Conservation (phyloP, 495 filamentous ascomycete genomes). For the Penicillium lagena region DNA sequence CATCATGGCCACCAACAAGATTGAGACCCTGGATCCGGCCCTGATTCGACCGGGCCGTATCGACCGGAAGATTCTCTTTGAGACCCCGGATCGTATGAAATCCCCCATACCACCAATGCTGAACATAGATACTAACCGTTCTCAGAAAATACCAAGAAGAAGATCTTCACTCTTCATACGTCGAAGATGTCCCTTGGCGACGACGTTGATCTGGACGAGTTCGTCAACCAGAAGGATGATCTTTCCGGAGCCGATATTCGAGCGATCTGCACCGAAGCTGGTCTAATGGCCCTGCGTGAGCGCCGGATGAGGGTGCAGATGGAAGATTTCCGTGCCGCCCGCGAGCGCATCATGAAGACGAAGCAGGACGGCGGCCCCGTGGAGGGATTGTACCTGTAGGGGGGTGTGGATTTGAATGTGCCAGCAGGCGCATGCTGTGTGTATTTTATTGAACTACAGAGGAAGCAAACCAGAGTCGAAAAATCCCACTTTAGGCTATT, state of each 20-base stretch:
- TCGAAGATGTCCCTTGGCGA: conserved; percentile 96
- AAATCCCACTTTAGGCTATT: not conserved
- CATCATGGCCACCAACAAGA: conserved; percentile 99
- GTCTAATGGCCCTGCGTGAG: conserved; percentile 90
- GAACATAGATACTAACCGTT: conserved; percentile 20
- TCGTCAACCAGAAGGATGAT: conserved; percentile 98
- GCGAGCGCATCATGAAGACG: conserved; percentile 94
- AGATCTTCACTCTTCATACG: conserved; percentile 99
- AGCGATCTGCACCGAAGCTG: conserved; percentile 96
- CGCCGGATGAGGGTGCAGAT: conserved; percentile 98
- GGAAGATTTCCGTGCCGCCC: conserved; percentile 90
- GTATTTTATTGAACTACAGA: conserved; percentile 19
- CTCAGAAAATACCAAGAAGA: conserved; percentile 93
- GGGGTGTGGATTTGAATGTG: conserved; percentile 5
- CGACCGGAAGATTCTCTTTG: conserved; percentile 97
- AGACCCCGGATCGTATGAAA: conserved; percentile 89
- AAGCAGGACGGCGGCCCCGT: conserved; percentile 94
- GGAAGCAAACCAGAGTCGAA: not conserved
- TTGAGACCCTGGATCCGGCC: conserved; percentile 93
- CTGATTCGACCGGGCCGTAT: conserved; percentile 97
- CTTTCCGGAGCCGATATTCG: conserved; percentile 97
- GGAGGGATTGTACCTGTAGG: conserved; percentile 95
- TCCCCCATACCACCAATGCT: not conserved
- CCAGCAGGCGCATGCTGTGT: conserved; percentile 5
- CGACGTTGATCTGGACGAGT: conserved; percentile 96